Evolutionary conservation across 192 early-diverging fungal genomes (phyloP).

Genomic region (Coemansia sp.): DNA sequence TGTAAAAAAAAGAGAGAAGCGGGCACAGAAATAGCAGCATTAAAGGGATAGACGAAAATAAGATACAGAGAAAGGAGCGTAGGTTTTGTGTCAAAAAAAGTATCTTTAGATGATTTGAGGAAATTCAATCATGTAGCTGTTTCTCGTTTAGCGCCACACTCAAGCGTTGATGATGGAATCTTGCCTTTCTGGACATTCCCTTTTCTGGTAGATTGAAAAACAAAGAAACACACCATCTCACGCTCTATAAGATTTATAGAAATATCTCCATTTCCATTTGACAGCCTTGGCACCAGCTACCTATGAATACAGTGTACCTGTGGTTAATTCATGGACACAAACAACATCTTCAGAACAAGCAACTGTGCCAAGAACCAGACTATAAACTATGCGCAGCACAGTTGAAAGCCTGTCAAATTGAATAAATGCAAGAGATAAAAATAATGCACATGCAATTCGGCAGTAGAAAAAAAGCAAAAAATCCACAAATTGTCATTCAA

Average conservation of each 20-base stretch:
- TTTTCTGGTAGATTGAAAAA: not conserved
- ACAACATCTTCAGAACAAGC: not conserved
- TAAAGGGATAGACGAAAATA: not conserved
- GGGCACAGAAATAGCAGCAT: too few species aligned
- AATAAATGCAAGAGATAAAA: not conserved
- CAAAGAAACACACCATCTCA: not conserved
- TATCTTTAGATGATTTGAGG: not conserved
- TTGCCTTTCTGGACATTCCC: not conserved
- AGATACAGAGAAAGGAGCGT: not conserved
- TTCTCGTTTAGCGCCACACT: not conserved
- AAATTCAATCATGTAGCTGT: not conserved
- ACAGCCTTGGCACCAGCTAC: not conserved
- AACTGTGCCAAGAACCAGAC: not conserved
- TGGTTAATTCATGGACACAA: too few species aligned
- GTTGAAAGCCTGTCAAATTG: not conserved
- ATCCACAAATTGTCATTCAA: not conserved
- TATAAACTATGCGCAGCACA: not conserved
- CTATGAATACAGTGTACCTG: not conserved
- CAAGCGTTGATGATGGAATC: not conserved
- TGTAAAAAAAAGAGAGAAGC: not conserved
- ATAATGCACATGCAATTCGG: not conserved
- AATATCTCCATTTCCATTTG: not conserved
- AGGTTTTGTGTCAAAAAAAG: not conserved
- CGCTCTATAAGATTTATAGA: not conserved
- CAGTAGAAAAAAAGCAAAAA: slow-evolving; percentile 3